A percentile compares a stretch with the other conserved stretches of the same genome.
Evolutionary conservation across 805 yeast species (phyloP).

Genomic region (Candida montana): DNA sequence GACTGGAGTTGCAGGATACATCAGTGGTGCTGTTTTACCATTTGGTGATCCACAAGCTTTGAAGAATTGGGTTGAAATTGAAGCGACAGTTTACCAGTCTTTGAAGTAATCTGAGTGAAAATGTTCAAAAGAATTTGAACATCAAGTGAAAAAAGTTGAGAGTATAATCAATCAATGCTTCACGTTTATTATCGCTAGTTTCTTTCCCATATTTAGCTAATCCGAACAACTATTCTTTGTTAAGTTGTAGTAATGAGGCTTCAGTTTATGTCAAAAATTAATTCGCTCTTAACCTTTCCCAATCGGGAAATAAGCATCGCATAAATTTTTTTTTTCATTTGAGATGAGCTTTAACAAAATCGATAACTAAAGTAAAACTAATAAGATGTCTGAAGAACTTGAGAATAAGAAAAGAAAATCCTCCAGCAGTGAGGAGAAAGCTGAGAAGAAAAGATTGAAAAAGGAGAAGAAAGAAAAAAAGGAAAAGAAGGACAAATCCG

Average conservation of each 20-base stretch:
- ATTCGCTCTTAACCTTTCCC: constrained; percentile 3
- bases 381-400: constrained; percentile 21
- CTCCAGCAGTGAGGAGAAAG: constrained; percentile 16
- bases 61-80: constrained; percentile 18
- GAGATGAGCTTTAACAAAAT: constrained; percentile 5
- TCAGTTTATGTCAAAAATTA: neutral
- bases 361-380: neutral
- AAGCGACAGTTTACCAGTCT: constrained; percentile 14
- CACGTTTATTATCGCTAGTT: neutral
- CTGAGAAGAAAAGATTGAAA: constrained; percentile 20
- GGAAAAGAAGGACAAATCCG: constrained; percentile 30
- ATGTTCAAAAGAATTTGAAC: too few relatives aligned
- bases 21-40: constrained; percentile 36
- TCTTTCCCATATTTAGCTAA: neutral
- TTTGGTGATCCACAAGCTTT: constrained; percentile 23
- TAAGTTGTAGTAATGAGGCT: too few relatives aligned
- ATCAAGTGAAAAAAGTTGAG: too few relatives aligned
- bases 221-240: too few relatives aligned
- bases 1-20: constrained; percentile 35
- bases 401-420: constrained; percentile 24
- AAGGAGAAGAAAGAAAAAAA: constrained; percentile 33
- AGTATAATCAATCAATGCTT: too few relatives aligned
- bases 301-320: neutral
- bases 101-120: neutral
- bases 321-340: constrained; percentile 2